Evolutionary conservation across 1,284 basidiomycete species (phyloP), one percentile per base, ranked within the genome.

Genomic region (Trametes polyzona): DNA sequence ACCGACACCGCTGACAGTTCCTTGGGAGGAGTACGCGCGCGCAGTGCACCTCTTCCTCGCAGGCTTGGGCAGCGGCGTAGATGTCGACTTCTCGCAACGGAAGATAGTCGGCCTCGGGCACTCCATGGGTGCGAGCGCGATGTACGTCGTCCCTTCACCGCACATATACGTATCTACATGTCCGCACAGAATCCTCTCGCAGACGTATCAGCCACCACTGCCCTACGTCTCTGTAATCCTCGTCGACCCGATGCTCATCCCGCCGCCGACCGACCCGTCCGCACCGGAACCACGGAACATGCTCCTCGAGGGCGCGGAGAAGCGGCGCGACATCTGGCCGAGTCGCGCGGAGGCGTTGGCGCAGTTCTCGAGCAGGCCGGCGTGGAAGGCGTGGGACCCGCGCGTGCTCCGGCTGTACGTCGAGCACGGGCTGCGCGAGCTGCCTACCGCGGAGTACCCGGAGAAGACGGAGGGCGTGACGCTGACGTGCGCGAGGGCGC

Each of bases 321-420:
- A 71, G 30, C 74, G 82, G 11, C 69, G 79, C 9, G 82, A 84
- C 65, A 73, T 77, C 10, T 85, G 82, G 81, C 65, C 77, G 0
- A 78, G 75, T 16, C 70, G 67, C n/a, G 77, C 77, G 55, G 81
- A 79, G 27, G 83, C 82, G 0, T 76, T 73, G 33, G 67, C 70
- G 23, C 23, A 59, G 11, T 61, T 83, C 47, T 75, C 74, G 55
- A 65, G 70, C 7, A 64, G 78, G 36, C 64, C 69, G 30, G 63
- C 73, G 3, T 81, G 76, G 74, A 74, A 77, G 66, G 55, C 62
- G 0, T 84, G 82, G 82, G 82, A 83, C 59, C 74, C 76, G 21
- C 67, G 82, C n/a, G 72, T 80, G 5, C 66, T 83, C 33, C 66
- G 70, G 27, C 59, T 73, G 21, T 83, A 73, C 61, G 73, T 80